Evolutionary conservation across 306 rosid genomes (phyloP).

Genomic region (Prunus davidiana): DNA sequence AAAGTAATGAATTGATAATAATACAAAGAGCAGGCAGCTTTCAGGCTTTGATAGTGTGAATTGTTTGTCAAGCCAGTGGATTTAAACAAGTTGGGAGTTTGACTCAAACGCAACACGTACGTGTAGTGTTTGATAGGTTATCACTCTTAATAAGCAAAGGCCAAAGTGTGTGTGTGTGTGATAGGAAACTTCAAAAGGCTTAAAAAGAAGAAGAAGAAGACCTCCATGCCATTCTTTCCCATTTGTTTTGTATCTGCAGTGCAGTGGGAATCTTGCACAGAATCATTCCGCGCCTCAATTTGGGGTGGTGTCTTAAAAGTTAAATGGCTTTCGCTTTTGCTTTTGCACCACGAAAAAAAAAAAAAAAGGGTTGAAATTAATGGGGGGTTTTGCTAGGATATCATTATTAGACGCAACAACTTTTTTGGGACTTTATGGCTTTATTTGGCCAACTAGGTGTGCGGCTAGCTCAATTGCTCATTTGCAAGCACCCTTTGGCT

Average conservation of each 20-base stretch:
- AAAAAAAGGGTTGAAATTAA: not conserved
- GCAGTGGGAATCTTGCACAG: slow-evolving; percentile 29
- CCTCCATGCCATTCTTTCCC: slow-evolving; percentile 15
- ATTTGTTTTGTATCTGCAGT: not conserved
- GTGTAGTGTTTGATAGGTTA: slow-evolving; percentile 47
- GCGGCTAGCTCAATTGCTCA: not conserved
- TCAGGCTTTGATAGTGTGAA: slow-evolving; percentile 8
- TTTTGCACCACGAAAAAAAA: not conserved
- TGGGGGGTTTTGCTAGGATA: not conserved
- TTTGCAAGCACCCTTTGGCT: not conserved
- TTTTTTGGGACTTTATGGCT: not conserved
- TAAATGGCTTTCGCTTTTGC: not conserved
- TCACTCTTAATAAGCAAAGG: slow-evolving; percentile 29
- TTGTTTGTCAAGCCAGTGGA: not conserved
- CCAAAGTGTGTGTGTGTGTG: not conserved
- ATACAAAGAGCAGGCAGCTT: slow-evolving; percentile 6
- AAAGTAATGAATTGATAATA: not conserved
- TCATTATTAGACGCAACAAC: slow-evolving; percentile 20
- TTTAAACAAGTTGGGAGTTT: slow-evolving; percentile 6
- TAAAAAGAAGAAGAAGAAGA: not conserved
- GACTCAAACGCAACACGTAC: slow-evolving; percentile 23
- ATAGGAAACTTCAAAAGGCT: not conserved
- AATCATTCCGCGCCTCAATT: slow-evolving; percentile 26
- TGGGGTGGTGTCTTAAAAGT: slow-evolving; percentile 1
- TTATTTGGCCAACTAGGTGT: not conserved